phyloP scores from a whole-genome alignment of 2,329 filamentous ascomycete genomes.

The Colletotrichum abscissum region DNA sequence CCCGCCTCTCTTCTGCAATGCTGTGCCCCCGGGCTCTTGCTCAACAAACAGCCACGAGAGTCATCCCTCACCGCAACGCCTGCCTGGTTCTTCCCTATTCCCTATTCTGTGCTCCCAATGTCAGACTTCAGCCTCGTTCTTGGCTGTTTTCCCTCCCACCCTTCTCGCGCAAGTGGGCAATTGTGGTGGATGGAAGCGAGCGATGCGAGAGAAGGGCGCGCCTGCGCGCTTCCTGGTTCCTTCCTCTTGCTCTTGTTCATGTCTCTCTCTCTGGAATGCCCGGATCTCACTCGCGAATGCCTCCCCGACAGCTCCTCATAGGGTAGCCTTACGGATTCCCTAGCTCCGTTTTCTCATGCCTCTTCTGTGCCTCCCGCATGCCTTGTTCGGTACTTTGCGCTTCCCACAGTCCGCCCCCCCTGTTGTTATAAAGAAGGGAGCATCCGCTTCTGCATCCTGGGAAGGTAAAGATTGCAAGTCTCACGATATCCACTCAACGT shows the following conservation, averaged over 20 bases:
- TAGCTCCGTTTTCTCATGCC: slow-evolving; percentile 6
- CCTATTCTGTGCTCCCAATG: not conserved
- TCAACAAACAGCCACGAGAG: not conserved
- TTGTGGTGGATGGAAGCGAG: not conserved
- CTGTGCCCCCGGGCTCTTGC: not conserved
- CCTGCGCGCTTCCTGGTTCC: not conserved
- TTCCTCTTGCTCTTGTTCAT: not conserved
- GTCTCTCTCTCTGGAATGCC: not conserved
- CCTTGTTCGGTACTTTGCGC: not conserved
- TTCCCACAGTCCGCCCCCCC: not conserved
- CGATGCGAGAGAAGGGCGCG: not conserved
- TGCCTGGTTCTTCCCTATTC: not conserved
- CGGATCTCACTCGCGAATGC: not conserved
- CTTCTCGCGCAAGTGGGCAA: not conserved
- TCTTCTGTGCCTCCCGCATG: not conserved
- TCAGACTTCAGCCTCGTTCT: slow-evolving; percentile 24
- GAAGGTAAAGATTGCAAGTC: slow-evolving; percentile 2
- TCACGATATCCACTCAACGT: not conserved
- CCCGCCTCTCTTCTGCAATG: not conserved
- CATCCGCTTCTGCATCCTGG: not conserved
- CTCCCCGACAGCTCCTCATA: not conserved
- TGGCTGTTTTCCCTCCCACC: not conserved
- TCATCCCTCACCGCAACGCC: slow-evolving; percentile 1
- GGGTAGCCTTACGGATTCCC: slow-evolving; percentile 17
- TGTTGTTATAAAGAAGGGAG: slow-evolving; percentile 27